Conservation (phyloP, 1,284 basidiomycete species). For the Papiliotrema fonsecae region DNA sequence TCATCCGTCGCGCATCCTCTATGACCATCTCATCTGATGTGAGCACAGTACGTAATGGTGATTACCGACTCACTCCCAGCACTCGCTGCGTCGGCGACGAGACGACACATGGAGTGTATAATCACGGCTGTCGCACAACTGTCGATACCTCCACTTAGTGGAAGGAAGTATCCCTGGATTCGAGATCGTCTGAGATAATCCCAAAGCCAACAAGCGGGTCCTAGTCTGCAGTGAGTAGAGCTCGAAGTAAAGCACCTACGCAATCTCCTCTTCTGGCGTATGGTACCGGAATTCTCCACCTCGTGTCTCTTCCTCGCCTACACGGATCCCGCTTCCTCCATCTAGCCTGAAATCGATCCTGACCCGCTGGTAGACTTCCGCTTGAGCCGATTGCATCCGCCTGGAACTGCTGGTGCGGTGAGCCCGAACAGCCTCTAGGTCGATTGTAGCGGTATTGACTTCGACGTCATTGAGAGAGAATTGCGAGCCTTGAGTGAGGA, state of each 20-base stretch:
- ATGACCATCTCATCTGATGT: constrained; percentile 76
- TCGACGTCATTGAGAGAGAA: constrained; percentile 88
- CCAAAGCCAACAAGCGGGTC: constrained; percentile 99
- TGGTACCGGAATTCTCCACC: constrained; percentile 63
- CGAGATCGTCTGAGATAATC: constrained; percentile 93
- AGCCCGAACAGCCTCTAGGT: constrained; percentile 88
- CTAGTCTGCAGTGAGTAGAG: constrained; percentile 71
- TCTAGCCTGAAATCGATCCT: constrained; percentile 71
- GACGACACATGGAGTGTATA: constrained; percentile 91
- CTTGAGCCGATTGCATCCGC: constrained; percentile 79
- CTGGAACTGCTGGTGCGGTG: constrained; percentile 76
- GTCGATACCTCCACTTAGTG: constrained; percentile 96
- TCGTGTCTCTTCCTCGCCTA: constrained; percentile 60
- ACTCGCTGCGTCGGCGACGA: constrained; percentile 70
- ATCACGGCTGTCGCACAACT: constrained; percentile 94
- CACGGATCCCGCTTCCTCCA: constrained; percentile 54
- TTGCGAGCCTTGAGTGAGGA: constrained; percentile 92
- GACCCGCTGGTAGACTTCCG: constrained; percentile 69
- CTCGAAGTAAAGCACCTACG: too few relatives aligned
- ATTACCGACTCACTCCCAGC: constrained; percentile 59
- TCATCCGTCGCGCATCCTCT: constrained; percentile 80
- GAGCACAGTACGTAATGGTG: background rate
- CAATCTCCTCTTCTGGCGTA: constrained; percentile 91
- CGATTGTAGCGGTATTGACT: constrained; percentile 89
- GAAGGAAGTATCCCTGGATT: constrained; percentile 93